Base-by-base conservation (phyloP, 225 moss, liverwort and hornwort genomes). In the Sphagnum tenellum region DNA sequence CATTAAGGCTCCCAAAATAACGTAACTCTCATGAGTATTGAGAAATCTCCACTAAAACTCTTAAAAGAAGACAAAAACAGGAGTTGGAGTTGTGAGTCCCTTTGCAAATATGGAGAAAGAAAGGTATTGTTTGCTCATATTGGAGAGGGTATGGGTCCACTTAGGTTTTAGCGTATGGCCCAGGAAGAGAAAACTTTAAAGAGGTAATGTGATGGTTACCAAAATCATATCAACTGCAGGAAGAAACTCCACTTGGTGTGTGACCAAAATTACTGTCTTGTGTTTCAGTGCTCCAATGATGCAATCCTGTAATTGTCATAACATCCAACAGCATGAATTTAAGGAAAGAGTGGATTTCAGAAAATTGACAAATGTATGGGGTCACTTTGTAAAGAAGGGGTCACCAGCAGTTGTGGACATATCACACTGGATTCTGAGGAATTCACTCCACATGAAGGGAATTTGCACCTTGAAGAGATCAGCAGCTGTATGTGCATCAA, bases 181-280 rank as follows among this genome's bases (percentile, higher is more conserved):
- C 29, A 29, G 29, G 1, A 29, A 29, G 29, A 29, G 29, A 29
- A 29, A 29, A 29, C 29, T 29, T 29, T 29, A 29, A 29, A 29
- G 29, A 29, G 29, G 29, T 29, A 29, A 0, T 29, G 29, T 29
- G 29, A 29, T 29, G 29, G 29, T 9, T 84, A 94, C 94, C 89
- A 94, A 69, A 55, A 94, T 86, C 46, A 85, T 64, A 66, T 94
- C 83, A 45, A 83, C 87, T 52, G 82, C 79, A 13, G 82, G 87
- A 66, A 94, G 83, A 62, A 90, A 91, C 62, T 94, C 94, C 56
- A 94, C 83, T 83, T 94, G 94, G 59, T 94, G 90, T 2, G 89
- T 89, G 5, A 94, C 89, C 45, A 94, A 60, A 44, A 94, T 78
- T 60, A 94, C 87, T 0, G 94, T 94, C 75, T 91, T 94, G 48